Conservation (phyloP, 1,139 yeast genomes). For the Protomyces inundatus region DNA sequence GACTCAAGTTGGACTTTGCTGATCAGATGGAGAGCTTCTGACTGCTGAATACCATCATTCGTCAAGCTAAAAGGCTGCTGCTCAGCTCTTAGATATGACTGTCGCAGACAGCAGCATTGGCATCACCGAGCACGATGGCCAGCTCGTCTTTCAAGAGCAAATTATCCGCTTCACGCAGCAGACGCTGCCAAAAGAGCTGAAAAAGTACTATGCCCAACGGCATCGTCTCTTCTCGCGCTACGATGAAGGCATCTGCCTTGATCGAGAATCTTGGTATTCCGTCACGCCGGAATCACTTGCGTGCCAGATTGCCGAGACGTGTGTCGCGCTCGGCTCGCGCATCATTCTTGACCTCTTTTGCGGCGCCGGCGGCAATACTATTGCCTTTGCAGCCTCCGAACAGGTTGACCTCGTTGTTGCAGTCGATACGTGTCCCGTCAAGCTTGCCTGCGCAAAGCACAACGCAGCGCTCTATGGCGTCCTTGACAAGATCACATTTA, state of each 20-base stretch:
- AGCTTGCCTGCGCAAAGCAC: slow-evolving; percentile 52
- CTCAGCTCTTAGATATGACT: no score
- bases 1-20: no score
- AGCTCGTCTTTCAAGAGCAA: neutral
- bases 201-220: slow-evolving; percentile 40
- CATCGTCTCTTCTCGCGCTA: slow-evolving; percentile 54
- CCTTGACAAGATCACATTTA: slow-evolving; percentile 46
- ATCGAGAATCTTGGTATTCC: slow-evolving; percentile 78
- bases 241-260: slow-evolving; percentile 68
- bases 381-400: slow-evolving; percentile 13
- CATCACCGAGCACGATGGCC: neutral
- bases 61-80: no score
- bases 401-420: slow-evolving; percentile 16
- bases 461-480: slow-evolving; percentile 72
- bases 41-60: no score
- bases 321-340: slow-evolving; percentile 45
- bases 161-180: neutral
- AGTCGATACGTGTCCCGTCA: slow-evolving; percentile 10
- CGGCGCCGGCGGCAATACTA: slow-evolving; percentile 86
- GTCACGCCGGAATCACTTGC: slow-evolving; percentile 85
- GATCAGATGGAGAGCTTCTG: no score
- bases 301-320: slow-evolving; percentile 48
- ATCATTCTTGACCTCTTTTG: slow-evolving; percentile 66
- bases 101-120: no score
- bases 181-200: neutral